Evolutionary conservation across 805 yeast genomes (phyloP).

Genomic region (Myxozyma geophila): DNA sequence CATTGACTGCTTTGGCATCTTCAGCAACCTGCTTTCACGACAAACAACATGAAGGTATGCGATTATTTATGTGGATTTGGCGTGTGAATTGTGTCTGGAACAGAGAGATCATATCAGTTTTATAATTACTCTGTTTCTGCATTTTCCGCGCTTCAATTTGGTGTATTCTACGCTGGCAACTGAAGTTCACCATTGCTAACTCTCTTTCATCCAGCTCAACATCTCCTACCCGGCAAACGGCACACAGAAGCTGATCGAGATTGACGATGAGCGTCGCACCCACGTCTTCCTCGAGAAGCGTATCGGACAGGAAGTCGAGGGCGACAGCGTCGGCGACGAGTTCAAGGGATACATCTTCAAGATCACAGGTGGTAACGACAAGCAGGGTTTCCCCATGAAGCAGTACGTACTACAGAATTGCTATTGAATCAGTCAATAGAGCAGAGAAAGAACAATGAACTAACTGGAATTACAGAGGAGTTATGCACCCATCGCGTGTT

Average conservation of each 20-base stretch:
- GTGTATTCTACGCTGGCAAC: no score
- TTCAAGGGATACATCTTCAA: constrained; percentile 99
- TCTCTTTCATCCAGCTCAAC: constrained; percentile 67
- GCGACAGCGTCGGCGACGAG: constrained; percentile 97
- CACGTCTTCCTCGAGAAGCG: constrained; percentile 99
- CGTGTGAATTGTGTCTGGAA: background rate
- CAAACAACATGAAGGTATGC: constrained; percentile 20
- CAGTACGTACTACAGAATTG: constrained; percentile 53
- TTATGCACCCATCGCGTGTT: constrained; percentile 99
- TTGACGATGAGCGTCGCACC: constrained; percentile 98
- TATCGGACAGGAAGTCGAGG: constrained; percentile 99
- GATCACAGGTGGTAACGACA: constrained; percentile 99
- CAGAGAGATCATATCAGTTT: background rate
- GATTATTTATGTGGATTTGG: background rate
- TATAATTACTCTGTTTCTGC: no score
- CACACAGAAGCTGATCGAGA: constrained; percentile 96
- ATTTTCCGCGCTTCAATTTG: no score
- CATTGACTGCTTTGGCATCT: background rate
- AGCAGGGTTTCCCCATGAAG: constrained; percentile 99
- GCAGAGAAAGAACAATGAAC: background rate
- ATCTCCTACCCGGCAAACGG: constrained; percentile 99
- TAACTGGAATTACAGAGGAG: constrained; percentile 61
- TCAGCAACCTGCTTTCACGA: constrained; percentile 11
- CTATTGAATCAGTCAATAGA: no score
- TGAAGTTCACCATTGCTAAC: background rate